Evolutionary conservation across 2,329 filamentous ascomycete species (phyloP).

Genomic region (Neospermospora avenae): DNA sequence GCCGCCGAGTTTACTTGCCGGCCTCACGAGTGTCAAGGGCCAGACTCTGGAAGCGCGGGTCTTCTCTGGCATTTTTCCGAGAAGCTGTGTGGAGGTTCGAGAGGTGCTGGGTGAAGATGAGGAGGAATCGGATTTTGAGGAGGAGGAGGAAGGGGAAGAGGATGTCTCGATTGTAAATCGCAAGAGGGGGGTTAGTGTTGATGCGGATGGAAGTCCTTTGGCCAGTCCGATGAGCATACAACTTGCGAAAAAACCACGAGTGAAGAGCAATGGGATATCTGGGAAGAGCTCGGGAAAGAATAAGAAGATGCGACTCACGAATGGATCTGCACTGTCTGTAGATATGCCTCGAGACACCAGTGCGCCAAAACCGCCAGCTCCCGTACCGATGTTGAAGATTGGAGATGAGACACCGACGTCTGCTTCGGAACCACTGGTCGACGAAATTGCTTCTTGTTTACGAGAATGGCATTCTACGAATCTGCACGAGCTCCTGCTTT

Average conservation of each 20-base stretch:
- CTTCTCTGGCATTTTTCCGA: conserved; percentile 97
- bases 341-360: conserved; percentile 60
- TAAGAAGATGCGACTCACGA: conserved; percentile 24
- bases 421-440: conserved; percentile 82
- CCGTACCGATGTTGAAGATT: conserved; percentile 95
- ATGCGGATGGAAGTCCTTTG: conserved; percentile 21
- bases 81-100: conserved; percentile 89
- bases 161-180: conserved; percentile 3
- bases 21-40: conserved; percentile 84
- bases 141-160: conserved; percentile 8
- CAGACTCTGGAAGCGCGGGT: conserved; percentile 93
- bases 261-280: conserved; percentile 1
- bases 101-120: conserved; percentile 81
- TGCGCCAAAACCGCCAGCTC: conserved; percentile 77
- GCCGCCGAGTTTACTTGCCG: conserved; percentile 87
- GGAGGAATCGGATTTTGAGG: conserved; percentile 39
- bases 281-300: conserved; percentile 16
- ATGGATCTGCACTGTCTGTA: conserved; percentile 33
- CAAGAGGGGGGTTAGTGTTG: conserved; percentile 12
- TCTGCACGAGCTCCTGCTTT: conserved; percentile 84
- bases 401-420: conserved; percentile 95
- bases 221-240: conserved; percentile 18
- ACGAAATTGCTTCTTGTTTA: conserved; percentile 95
- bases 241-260: conserved; percentile 13
- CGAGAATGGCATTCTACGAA: conserved; percentile 99